Base-by-base conservation (phyloP, 805 yeast species). In the Helenozyma baotianmanensis region DNA sequence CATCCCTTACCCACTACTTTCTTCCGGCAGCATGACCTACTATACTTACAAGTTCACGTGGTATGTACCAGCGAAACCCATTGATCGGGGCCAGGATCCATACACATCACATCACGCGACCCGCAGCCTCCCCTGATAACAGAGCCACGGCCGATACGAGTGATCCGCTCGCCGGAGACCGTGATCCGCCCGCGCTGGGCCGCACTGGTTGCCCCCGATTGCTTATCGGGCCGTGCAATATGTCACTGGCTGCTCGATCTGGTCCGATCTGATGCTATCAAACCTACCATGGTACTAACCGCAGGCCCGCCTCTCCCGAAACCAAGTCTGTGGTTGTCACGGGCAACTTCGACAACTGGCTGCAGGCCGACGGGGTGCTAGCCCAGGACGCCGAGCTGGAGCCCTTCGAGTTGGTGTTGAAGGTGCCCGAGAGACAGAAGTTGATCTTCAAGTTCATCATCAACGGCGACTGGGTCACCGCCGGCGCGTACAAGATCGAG, bases 311-410 rank as follows among this genome's bases (percentile, higher is more conserved):
- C 9, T 27, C 19, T 18, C 40, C 42, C 16, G 45, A 34, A n/a
- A 23, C 35, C n/a, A 27, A 39, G 6, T 45, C 58, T 7, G 57
- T 65, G 16, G 56, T 54, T 18, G 58, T 65, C 14, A 64, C 71
- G 1, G 72, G 72, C 5, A 55, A 47, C 42, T 66, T 66, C 42
- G 70, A 65, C 40, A 44, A 57, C 35, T 66, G 72, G 72, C 36
- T 57, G 9, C 47, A 49, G 33, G 48, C 47, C 8, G 39, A 29
- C n/a, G 47, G 52, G 4, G 42, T 48, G 21, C 40, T 37, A 9
- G 11, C 27, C 11, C 29, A 32, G 6, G 28, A 32, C 14, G 32
- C 39, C 13, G 42, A 40, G 5, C 35, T 40, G 4, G 49, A 37
- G 16, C 30, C 16, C 6, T 61, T 50, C 38, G 39, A 39, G 24